Conservation (phyloP, 257 asterid species). For the Forsythia suspensa region DNA sequence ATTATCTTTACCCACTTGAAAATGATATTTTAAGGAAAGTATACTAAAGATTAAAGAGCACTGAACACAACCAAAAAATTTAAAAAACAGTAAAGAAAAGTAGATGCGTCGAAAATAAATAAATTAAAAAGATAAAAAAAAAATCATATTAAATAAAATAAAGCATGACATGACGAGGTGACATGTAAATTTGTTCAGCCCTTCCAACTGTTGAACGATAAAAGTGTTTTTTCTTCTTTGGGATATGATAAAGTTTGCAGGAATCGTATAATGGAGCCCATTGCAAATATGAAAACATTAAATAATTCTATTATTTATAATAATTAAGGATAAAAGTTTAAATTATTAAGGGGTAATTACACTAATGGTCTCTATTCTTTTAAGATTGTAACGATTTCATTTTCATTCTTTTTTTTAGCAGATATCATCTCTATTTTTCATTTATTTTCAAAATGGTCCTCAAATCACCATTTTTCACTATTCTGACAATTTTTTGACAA, state of each 20-base stretch:
- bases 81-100: constrained; percentile 41
- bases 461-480: no score
- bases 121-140: constrained; percentile 14
- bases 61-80: constrained; percentile 21
- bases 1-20: constrained; percentile 31
- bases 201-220: constrained; percentile 27
- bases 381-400: no score
- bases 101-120: constrained; percentile 26
- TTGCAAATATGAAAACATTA: background rate
- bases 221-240: constrained; percentile 33
- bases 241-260: constrained; percentile 28
- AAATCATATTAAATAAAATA: constrained; percentile 7
- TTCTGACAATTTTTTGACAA: no score
- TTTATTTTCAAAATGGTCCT: no score
- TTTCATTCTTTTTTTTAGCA: no score
- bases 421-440: no score
- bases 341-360: no score
- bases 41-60: constrained; percentile 8
- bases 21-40: constrained; percentile 56
- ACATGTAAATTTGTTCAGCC: constrained; percentile 37
- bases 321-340: background rate
- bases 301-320: background rate
- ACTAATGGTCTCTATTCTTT: no score
- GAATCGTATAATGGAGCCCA: constrained; percentile 26
- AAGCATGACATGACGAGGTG: constrained; percentile 29